Evolutionary conservation across 352 stramenopile species (phyloP).

Genomic region (Aphanomyces invadans): DNA sequence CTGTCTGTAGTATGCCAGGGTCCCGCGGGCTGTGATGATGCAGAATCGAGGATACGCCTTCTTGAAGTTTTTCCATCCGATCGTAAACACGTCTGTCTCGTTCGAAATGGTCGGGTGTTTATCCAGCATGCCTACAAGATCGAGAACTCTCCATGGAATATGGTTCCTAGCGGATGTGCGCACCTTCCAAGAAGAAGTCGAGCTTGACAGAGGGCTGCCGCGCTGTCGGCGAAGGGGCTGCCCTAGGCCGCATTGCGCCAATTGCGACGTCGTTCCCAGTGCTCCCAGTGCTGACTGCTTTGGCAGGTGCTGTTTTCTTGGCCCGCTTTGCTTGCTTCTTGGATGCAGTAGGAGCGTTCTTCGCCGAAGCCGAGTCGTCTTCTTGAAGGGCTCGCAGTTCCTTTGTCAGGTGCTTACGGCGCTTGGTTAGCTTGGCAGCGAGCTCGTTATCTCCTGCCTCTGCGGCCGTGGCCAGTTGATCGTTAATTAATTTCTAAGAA

Average conservation of each 20-base stretch:
- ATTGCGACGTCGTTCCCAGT: too few relatives aligned
- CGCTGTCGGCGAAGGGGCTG: background rate
- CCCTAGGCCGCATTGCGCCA: background rate
- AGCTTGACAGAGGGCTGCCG: background rate
- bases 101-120: conserved; percentile 16
- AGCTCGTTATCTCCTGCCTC: background rate
- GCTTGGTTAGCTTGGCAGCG: background rate
- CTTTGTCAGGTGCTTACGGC: conserved; percentile 4
- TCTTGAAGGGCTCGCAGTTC: background rate
- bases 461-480: background rate
- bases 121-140: background rate
- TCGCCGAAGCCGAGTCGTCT: background rate
- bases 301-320: background rate
- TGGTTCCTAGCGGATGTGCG: background rate
- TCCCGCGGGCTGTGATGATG: background rate
- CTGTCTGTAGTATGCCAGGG: conserved; percentile 8
- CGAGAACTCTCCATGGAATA: background rate
- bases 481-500: conserved; percentile 11
- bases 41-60: conserved; percentile 4
- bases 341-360: background rate
- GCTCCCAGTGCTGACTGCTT: background rate
- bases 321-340: background rate
- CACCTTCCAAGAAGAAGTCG: background rate
- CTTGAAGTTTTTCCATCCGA: conserved; percentile 5
- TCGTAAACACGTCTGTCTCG: conserved; percentile 8